These are phyloP conservation scores for Kuraishia borneana DNA, from an alignment of 805 yeast species.

Conservation along the genomic window DNA sequence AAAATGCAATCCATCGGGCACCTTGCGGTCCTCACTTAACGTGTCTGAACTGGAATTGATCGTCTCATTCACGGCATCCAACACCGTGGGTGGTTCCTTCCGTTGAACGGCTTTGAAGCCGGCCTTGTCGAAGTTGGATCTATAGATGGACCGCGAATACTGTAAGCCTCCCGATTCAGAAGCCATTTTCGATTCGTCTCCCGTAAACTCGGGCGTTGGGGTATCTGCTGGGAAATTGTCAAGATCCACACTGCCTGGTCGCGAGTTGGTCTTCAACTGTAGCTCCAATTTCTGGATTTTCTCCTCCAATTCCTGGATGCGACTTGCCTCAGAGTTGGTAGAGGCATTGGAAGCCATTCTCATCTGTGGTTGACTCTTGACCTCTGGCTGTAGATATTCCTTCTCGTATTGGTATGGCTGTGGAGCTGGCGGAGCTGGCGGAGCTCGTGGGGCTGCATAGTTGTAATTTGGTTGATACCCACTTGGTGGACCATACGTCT, in stretches of 20 bases:
- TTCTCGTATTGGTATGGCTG: neutral
- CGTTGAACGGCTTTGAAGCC: conserved; percentile 19
- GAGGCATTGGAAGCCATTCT: conserved; percentile 1
- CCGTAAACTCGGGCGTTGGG: neutral
- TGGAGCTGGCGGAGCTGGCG: neutral
- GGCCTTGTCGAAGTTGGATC: conserved; percentile 24
- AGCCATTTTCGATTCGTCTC: conserved; percentile 16
- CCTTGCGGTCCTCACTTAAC: neutral
- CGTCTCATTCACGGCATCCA: neutral
- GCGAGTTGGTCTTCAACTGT: conserved; percentile 8
- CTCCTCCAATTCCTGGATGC: conserved; percentile 18
- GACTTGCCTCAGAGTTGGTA: conserved; percentile 4
- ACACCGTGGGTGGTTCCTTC: conserved; percentile 3
- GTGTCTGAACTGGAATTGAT: neutral
- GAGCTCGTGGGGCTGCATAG: neutral
- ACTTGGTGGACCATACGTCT: neutral
- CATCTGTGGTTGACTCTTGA: too few relatives aligned
- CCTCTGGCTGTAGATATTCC: too few relatives aligned
- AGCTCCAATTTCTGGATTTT: conserved; percentile 18
- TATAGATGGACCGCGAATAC: conserved; percentile 20
- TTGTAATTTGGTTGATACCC: neutral
- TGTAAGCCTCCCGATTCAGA: conserved; percentile 20
- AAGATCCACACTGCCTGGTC: neutral
- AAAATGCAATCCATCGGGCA: neutral
- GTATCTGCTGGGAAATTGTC: neutral